phyloP scores from a whole-genome alignment of 2,329 filamentous ascomycete genomes.

The Aspergillus transmontanensis region DNA sequence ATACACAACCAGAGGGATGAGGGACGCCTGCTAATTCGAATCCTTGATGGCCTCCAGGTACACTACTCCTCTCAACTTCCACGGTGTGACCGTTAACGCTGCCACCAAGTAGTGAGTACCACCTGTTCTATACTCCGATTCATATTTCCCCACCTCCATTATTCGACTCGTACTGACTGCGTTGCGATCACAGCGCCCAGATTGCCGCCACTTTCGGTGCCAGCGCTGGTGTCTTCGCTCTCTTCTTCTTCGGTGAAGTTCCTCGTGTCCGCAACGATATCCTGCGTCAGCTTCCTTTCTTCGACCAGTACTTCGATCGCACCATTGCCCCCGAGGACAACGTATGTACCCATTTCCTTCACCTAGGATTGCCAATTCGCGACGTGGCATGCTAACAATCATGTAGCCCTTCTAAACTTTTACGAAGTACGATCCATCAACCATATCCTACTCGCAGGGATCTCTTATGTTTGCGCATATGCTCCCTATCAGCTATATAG shows the following conservation, averaged over 20 bases:
- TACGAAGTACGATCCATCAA: conserved; percentile 10
- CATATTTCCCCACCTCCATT: not conserved
- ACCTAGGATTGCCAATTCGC: not conserved
- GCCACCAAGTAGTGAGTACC: conserved; percentile 51
- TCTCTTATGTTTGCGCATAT: conserved; percentile 18
- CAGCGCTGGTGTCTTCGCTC: conserved; percentile 59
- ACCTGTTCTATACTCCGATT: not conserved
- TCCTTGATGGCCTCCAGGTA: conserved; percentile 44
- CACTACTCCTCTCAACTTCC: conserved; percentile 50
- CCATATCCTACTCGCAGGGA: conserved; percentile 12
- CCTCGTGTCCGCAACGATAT: conserved; percentile 65
- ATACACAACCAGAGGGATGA: not conserved
- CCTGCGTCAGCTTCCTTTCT: conserved; percentile 61
- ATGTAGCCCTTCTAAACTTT: conserved; percentile 40
- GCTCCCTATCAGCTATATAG: conserved; percentile 16
- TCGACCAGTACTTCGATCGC: conserved; percentile 59
- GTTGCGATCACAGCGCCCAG: conserved; percentile 36
- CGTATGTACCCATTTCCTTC: conserved; percentile 35
- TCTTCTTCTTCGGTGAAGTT: conserved; percentile 68
- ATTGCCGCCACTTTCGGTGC: conserved; percentile 60
- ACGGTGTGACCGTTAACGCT: conserved; percentile 50
- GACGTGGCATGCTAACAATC: conserved; percentile 21
- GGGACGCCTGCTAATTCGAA: not conserved
- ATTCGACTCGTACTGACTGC: conserved; percentile 17
- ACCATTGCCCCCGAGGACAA: conserved; percentile 67